phyloP scores from a whole-genome alignment of 1,139 yeast genomes.

The Kodamaea arcana region DNA sequence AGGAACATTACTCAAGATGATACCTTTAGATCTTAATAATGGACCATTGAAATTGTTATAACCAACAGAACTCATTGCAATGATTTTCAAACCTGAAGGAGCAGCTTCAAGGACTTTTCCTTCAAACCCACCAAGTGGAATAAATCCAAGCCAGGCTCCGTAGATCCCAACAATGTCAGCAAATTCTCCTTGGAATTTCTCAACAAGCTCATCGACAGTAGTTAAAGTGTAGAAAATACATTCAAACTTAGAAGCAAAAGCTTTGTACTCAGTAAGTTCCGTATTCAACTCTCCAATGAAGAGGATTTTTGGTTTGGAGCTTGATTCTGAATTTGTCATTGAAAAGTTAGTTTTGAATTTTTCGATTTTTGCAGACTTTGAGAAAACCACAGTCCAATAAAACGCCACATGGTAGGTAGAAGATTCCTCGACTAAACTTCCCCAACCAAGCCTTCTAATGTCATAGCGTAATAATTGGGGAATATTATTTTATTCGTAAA shows the following conservation, averaged over 20 bases:
- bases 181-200: constrained; percentile 32
- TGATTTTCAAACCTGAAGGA: constrained; percentile 51
- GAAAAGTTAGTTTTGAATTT: too few relatives aligned
- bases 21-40: constrained; percentile 36
- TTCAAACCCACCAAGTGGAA: constrained; percentile 46
- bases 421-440: too few relatives aligned
- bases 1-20: constrained; percentile 63
- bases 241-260: constrained; percentile 16
- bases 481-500: too few relatives aligned
- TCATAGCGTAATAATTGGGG: too few relatives aligned
- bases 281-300: constrained; percentile 22
- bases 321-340: too few relatives aligned
- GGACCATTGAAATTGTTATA: constrained; percentile 54
- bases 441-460: too few relatives aligned
- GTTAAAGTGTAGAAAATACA: constrained; percentile 16
- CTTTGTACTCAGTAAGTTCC: constrained; percentile 16
- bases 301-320: constrained; percentile 15
- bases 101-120: constrained; percentile 43
- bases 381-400: too few relatives aligned
- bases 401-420: too few relatives aligned
- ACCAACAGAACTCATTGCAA: constrained; percentile 71
- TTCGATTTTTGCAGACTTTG: too few relatives aligned
- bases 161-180: constrained; percentile 54
- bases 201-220: constrained; percentile 17
- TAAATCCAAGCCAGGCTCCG: constrained; percentile 60